Percentiles rank a stretch among this genome's conserved stretches.
phyloP scores from a whole-genome alignment of 352 stramenopile species.

The Elongisporangium anandrum region DNA sequence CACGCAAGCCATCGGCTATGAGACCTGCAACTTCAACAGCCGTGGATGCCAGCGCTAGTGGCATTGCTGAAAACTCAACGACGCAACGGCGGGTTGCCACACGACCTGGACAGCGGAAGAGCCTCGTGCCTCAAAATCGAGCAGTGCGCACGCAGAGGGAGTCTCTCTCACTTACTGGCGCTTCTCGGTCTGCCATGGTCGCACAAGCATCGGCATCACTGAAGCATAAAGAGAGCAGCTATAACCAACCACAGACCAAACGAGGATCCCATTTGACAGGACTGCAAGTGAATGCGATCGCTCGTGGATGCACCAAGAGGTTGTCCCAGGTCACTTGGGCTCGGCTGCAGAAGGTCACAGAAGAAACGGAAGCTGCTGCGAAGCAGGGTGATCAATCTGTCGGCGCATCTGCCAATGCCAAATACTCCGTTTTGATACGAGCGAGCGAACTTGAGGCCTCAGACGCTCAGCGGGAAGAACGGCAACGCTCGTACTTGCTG shows the following conservation, averaged over 20 bases:
- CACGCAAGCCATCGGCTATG: neutral
- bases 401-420: neutral
- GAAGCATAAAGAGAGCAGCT: neutral
- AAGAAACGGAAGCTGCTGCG: neutral
- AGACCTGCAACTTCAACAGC: neutral
- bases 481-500: conserved; percentile 24
- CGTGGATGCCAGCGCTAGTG: no score
- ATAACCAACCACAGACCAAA: neutral
- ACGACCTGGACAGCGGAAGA: neutral
- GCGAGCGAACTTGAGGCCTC: conserved; percentile 5
- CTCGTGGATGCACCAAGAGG: neutral
- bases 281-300: neutral
- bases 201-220: neutral
- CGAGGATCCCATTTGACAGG: neutral
- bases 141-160: neutral
- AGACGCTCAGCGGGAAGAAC: conserved; percentile 16
- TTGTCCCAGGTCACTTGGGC: neutral
- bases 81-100: neutral
- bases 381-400: neutral
- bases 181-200: neutral
- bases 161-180: no score
- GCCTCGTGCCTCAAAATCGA: neutral
- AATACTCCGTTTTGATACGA: neutral
- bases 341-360: neutral
- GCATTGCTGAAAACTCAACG: neutral